Evolutionary conservation across 140 eudicot genomes (phyloP).

Genomic region (Erigeron philadelphicus): DNA sequence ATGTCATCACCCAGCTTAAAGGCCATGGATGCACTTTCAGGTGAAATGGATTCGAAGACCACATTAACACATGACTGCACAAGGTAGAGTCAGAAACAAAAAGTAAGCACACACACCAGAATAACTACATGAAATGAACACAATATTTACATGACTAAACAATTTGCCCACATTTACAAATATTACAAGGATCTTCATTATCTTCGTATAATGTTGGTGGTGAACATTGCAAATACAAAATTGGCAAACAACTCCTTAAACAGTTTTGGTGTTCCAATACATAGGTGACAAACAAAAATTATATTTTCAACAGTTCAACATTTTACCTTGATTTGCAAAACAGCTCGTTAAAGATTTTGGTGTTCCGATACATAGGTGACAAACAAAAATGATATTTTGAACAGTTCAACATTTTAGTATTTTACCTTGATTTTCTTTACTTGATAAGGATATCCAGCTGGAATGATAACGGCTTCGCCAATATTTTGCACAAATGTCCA

Average conservation of each 20-base stretch:
- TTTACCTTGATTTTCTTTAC: slow-evolving; percentile 63
- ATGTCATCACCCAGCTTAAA: slow-evolving; percentile 68
- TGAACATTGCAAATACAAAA: background rate
- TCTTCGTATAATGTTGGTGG: background rate
- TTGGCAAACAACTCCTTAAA: background rate
- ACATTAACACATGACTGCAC: slow-evolving; percentile 82
- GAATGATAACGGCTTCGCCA: slow-evolving; percentile 87
- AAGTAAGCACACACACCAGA: background rate
- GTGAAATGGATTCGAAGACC: slow-evolving; percentile 71
- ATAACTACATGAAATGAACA: background rate
- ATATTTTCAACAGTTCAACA: background rate
- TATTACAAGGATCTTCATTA: slow-evolving; percentile 3
- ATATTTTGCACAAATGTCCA: slow-evolving; percentile 82
- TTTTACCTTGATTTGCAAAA: slow-evolving; percentile 41
- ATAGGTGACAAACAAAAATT: background rate
- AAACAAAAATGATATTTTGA: background rate
- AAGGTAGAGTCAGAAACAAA: slow-evolving; percentile 6
- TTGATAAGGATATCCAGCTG: slow-evolving; percentile 98
- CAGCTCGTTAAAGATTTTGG: background rate
- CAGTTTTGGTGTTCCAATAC: background rate
- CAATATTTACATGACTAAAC: slow-evolving; percentile 1
- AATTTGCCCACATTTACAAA: background rate
- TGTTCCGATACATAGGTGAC: background rate
- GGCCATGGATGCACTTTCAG: slow-evolving; percentile 78
- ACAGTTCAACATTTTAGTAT: background rate